A percentile compares a stretch with the other conserved stretches of the same genome.
Evolutionary conservation across 768 basidiomycete species (phyloP).

Genomic region (Fomitopsis pulvina): DNA sequence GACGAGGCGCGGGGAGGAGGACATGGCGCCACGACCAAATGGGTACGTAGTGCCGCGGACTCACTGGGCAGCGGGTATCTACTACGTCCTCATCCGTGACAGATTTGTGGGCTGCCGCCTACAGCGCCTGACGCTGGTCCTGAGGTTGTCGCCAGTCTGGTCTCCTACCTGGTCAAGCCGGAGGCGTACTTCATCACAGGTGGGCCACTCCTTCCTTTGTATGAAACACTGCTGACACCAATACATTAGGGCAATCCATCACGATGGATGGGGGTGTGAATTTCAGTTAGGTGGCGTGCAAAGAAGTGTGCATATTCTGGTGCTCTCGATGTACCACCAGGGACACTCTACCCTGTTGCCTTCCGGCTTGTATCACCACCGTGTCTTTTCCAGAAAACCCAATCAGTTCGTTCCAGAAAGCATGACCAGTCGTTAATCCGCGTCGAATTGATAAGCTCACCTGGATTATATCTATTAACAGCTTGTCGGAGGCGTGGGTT

Average conservation of each 20-base stretch:
- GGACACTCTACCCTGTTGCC: too few species aligned
- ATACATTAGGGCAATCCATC: not conserved
- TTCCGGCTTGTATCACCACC: too few species aligned
- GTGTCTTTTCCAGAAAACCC: too few species aligned
- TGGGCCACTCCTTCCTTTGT: not conserved
- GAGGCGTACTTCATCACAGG: slow-evolving; percentile 18
- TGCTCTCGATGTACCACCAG: too few species aligned
- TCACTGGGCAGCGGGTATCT: not conserved
- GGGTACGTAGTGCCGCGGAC: not conserved
- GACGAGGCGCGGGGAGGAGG: slow-evolving; percentile 8
- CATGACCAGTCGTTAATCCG: too few species aligned
- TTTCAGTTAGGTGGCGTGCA: too few species aligned
- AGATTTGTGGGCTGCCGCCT: not conserved
- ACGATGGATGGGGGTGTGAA: not conserved
- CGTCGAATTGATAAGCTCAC: too few species aligned
- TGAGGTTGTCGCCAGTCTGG: slow-evolving; percentile 15
- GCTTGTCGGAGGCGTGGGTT: too few species aligned
- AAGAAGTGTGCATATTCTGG: too few species aligned
- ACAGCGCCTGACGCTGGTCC: not conserved
- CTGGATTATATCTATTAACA: too few species aligned
- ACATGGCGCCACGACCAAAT: slow-evolving; percentile 1
- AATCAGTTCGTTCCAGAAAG: too few species aligned
- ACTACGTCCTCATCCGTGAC: not conserved
- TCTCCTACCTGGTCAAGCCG: slow-evolving; percentile 17
- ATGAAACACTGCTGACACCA: not conserved